Evolutionary conservation across 108 stramenopile genomes (phyloP), one percentile per base, ranked within the genome.

Genomic region (Bacterosira constricta): DNA sequence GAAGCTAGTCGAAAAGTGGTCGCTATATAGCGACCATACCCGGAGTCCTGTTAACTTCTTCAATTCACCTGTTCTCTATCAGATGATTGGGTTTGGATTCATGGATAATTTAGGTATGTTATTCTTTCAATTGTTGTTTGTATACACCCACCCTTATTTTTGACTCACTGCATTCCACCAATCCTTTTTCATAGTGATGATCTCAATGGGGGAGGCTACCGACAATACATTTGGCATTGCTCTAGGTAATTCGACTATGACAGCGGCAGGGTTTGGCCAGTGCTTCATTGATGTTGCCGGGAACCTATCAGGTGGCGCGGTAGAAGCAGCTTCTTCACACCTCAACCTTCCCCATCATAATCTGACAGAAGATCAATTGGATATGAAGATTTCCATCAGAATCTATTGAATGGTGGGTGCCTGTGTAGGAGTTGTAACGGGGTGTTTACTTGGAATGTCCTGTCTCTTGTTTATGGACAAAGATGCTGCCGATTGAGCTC

Each of bases 41-140:
- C n/a, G n/a, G n/a, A n/a, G n/a, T n/a, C n/a, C n/a, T n/a, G n/a
- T n/a, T n/a, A n/a, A n/a, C n/a, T n/a, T n/a, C n/a, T n/a, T n/a
- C n/a, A n/a, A n/a, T n/a, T n/a, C n/a, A n/a, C n/a, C n/a, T n/a
- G n/a, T n/a, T n/a, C n/a, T n/a, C n/a, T n/a, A n/a, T n/a, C n/a
- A 69, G 68, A 93, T 90, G 88, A 67, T 90, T 66, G 95, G 95
- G 13, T 96, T 96, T 65, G 95, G 95, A 15, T 88, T 97, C 56
- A 95, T 90, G 88, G 96, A 96, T 69, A 96, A 93, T 70, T 35
- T n/a, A n/a, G n/a, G n/a, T n/a, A n/a, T n/a, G n/a, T n/a, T n/a
- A n/a, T n/a, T n/a, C n/a, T n/a, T n/a, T n/a, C n/a, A n/a, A n/a
- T n/a, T n/a, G n/a, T n/a, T n/a, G n/a, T n/a, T n/a, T n/a, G n/a